phyloP scores from a whole-genome alignment of 176 grass and related monocot species.

The Aegilops speltoides region DNA sequence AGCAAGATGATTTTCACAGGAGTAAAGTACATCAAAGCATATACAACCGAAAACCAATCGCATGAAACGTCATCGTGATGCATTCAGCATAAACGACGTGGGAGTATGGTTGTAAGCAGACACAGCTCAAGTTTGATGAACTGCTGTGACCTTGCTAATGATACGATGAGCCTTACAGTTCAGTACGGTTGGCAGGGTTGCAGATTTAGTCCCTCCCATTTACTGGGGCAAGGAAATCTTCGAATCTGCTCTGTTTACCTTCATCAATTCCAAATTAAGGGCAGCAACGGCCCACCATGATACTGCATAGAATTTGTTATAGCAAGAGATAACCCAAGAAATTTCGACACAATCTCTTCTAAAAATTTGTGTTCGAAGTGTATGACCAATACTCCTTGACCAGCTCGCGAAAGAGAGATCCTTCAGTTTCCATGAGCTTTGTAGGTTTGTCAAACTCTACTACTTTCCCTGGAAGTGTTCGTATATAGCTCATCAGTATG shows the following conservation, averaged over 20 bases:
- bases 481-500: not conserved
- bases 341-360: not conserved
- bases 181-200: not conserved
- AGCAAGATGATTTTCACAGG: too few relatives aligned
- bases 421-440: slow-evolving; percentile 80
- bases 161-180: too few relatives aligned
- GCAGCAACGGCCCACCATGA: not conserved
- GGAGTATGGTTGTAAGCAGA: too few relatives aligned
- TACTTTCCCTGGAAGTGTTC: slow-evolving; percentile 41
- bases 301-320: not conserved
- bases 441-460: slow-evolving; percentile 68
- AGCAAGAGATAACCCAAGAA: not conserved
- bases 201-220: not conserved
- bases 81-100: too few relatives aligned
- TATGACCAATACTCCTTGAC: slow-evolving; percentile 85
- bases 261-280: not conserved
- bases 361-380: slow-evolving; percentile 35
- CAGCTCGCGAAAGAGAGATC: slow-evolving; percentile 56
- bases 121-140: too few relatives aligned
- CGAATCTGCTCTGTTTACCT: not conserved
- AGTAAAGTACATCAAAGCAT: too few relatives aligned
- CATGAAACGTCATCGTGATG: too few relatives aligned
- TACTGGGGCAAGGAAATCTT: not conserved
- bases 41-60: too few relatives aligned
- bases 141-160: too few relatives aligned